A percentile compares a stretch with the other conserved stretches of the same genome.
phyloP scores from a whole-genome alignment of 768 basidiomycete species.

The Suillus subaureus region DNA sequence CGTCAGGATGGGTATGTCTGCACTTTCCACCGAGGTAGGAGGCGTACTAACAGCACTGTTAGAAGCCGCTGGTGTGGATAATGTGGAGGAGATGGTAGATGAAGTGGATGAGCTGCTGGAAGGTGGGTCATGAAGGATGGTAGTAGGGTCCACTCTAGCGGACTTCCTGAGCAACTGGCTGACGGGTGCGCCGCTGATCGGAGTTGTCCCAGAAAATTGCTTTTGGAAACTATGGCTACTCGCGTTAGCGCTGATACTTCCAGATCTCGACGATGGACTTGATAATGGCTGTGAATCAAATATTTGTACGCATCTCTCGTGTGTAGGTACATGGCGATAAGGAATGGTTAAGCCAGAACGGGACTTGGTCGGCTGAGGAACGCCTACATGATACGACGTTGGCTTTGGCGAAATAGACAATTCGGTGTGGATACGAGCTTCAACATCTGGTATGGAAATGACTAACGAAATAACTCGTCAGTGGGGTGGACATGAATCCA shows the following conservation, averaged over 20 bases:
- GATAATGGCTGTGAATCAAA: conserved; percentile 80
- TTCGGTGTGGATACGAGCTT: conserved; percentile 70
- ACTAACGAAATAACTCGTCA: conserved; percentile 43
- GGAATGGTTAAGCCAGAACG: conserved; percentile 66
- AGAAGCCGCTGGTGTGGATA: conserved; percentile 41
- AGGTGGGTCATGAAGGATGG: conserved; percentile 19
- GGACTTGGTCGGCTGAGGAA: conserved; percentile 69
- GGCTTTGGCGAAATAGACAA: conserved; percentile 69
- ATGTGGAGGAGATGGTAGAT: conserved; percentile 51
- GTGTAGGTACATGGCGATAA: conserved; percentile 44
- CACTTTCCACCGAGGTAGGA: conserved; percentile 48
- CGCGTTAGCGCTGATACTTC: conserved; percentile 33
- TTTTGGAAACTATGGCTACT: conserved; percentile 22
- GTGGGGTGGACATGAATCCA: conserved; percentile 18
- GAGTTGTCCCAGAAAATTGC: conserved; percentile 17
- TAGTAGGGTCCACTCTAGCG: conserved; percentile 10
- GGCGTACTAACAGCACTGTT: conserved; percentile 55
- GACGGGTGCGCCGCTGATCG: conserved; percentile 16
- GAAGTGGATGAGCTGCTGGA: conserved; percentile 37
- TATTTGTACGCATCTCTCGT: conserved; percentile 74
- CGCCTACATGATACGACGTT: conserved; percentile 78
- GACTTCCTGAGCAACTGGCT: conserved; percentile 27
- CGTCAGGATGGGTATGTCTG: conserved; percentile 42
- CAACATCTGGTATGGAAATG: conserved; percentile 81
- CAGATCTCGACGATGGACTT: conserved; percentile 46